Percentiles rank a stretch among this genome's conserved stretches.
phyloP scores from a whole-genome alignment of 257 asterid species.

The Lithospermum erythrorhizon region DNA sequence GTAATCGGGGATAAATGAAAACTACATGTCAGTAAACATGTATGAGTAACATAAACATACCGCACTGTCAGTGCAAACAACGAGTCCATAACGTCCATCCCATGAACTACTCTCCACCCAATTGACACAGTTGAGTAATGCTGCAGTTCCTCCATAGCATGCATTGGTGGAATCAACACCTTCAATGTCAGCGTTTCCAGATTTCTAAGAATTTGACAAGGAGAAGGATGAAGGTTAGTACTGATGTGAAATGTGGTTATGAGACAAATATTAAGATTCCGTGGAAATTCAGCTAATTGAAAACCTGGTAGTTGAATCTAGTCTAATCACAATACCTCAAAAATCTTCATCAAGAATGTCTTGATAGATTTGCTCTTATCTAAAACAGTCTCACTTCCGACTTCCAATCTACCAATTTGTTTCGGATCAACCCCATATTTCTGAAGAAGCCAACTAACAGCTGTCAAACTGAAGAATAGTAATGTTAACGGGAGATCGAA shows the following conservation, averaged over 20 bases:
- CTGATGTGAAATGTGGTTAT: background rate
- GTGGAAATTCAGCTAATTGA: background rate
- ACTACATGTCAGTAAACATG: background rate
- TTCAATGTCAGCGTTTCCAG: slow-evolving; percentile 92
- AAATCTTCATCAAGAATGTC: slow-evolving; percentile 93
- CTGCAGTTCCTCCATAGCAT: slow-evolving; percentile 99
- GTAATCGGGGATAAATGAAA: no score
- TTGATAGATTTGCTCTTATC: slow-evolving; percentile 98
- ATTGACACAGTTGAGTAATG: slow-evolving; percentile 82
- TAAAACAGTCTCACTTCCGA: slow-evolving; percentile 94
- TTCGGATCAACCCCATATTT: slow-evolving; percentile 76
- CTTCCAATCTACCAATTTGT: slow-evolving; percentile 94
- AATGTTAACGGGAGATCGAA: background rate
- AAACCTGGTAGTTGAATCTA: background rate
- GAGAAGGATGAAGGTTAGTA: slow-evolving; percentile 12
- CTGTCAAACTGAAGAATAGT: slow-evolving; percentile 72
- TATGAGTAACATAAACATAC: slow-evolving; percentile 31
- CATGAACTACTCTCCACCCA: slow-evolving; percentile 99
- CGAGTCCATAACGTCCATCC: slow-evolving; percentile 99
- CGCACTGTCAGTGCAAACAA: slow-evolving; percentile 99
- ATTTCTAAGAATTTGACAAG: slow-evolving; percentile 40
- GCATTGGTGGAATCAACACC: slow-evolving; percentile 98
- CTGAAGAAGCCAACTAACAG: slow-evolving; percentile 76
- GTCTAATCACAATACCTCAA: slow-evolving; percentile 48
- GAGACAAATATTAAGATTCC: background rate